Percentiles rank a stretch among this genome's conserved stretches.
phyloP scores from a whole-genome alignment of 2,329 filamentous ascomycete species.

The Clonostachys rhizophaga region DNA sequence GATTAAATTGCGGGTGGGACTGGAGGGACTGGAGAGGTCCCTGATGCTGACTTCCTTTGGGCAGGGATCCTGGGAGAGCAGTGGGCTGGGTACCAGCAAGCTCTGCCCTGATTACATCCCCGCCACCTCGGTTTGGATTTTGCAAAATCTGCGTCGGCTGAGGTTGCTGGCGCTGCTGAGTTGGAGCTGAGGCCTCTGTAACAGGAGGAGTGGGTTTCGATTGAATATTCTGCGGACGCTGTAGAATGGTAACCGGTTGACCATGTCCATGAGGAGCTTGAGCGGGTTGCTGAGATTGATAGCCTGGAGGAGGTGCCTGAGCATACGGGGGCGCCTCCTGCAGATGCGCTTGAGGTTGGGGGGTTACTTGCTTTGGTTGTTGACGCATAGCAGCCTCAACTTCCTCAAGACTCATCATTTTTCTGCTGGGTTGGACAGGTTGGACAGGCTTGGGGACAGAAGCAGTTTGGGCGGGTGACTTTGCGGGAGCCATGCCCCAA shows the following conservation, averaged over 20 bases:
- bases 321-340: conserved; percentile 20
- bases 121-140: conserved; percentile 65
- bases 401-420: conserved; percentile 94
- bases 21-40: conserved; percentile 39
- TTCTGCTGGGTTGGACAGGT: conserved; percentile 34
- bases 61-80: too few relatives aligned
- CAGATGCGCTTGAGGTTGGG: conserved; percentile 20
- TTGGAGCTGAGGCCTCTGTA: conserved; percentile 10
- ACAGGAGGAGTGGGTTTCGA: conserved; percentile 22
- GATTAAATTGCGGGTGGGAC: conserved; percentile 44
- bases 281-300: conserved; percentile 7
- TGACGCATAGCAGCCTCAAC: conserved; percentile 89
- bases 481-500: conserved; percentile 72
- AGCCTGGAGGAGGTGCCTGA: conserved; percentile 9
- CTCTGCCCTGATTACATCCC: conserved; percentile 33
- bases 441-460: conserved; percentile 16
- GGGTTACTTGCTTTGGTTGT: conserved; percentile 50
- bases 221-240: conserved; percentile 41
- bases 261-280: conserved; percentile 27
- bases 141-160: conserved; percentile 74
- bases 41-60: conserved; percentile 32
- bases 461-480: conserved; percentile 23
- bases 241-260: conserved; percentile 50
- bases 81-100: conserved; percentile 26
- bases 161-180: conserved; percentile 26